Percentiles rank a stretch among this genome's conserved stretches.
Evolutionary conservation across 2,329 filamentous ascomycete species (phyloP).

Genomic region (Fusarium burgessii): DNA sequence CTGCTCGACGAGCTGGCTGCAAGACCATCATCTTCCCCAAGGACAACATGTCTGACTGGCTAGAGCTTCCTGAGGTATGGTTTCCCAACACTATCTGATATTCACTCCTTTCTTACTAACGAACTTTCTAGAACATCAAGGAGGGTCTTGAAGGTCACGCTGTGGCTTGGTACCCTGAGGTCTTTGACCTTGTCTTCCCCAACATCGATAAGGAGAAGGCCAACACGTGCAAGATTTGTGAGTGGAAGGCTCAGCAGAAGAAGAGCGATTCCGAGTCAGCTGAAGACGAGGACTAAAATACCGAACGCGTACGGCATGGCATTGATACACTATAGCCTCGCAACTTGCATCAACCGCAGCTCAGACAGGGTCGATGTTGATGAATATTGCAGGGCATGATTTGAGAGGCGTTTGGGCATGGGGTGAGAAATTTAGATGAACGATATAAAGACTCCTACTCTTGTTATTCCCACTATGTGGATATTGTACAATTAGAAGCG

Average conservation of each 20-base stretch:
- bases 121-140: constrained; percentile 86
- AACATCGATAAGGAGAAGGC: constrained; percentile 79
- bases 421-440: constrained; percentile 48
- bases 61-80: constrained; percentile 94
- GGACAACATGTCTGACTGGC: constrained; percentile 97
- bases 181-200: constrained; percentile 92
- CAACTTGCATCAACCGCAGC: constrained; percentile 3
- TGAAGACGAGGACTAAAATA: constrained; percentile 52
- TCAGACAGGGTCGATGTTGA: background rate
- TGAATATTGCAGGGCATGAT: constrained; percentile 32
- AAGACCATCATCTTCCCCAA: constrained; percentile 94
- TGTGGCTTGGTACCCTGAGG: constrained; percentile 92
- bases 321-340: constrained; percentile 9
- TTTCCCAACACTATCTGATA: background rate
- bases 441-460: constrained; percentile 49
- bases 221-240: constrained; percentile 76
- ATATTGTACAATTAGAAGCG: constrained; percentile 47
- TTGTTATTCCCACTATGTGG: constrained; percentile 43
- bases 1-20: constrained; percentile 90
- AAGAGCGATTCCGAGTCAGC: constrained; percentile 53
- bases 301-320: background rate
- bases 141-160: constrained; percentile 92
- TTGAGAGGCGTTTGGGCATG: constrained; percentile 46
- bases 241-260: constrained; percentile 63
- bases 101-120: constrained; percentile 9